These are phyloP conservation scores for Aspergillus diversus DNA, from an alignment of 495 filamentous ascomycete species.

Conservation along the genomic window DNA sequence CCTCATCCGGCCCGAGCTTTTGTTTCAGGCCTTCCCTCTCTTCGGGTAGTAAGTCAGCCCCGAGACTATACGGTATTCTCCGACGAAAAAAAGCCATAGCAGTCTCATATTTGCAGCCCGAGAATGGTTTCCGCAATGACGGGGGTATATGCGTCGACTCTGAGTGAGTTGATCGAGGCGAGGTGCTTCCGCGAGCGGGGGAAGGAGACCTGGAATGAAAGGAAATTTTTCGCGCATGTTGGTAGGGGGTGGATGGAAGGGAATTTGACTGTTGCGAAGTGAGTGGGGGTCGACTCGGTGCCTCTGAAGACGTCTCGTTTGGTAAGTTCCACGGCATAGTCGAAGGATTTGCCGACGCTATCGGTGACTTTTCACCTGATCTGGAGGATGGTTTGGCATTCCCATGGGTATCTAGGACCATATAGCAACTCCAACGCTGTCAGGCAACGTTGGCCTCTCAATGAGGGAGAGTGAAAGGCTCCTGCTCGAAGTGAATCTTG, in stretches of 20 bases:
- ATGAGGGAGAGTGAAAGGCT: conserved; percentile 7
- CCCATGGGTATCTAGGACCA: conserved; percentile 52
- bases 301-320: conserved; percentile 41
- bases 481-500: conserved; percentile 1
- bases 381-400: conserved; percentile 43
- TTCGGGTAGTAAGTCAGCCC: conserved; percentile 70
- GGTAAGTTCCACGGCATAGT: conserved; percentile 48
- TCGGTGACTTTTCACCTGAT: conserved; percentile 47
- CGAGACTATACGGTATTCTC: conserved; percentile 90
- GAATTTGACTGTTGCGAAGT: conserved; percentile 81
- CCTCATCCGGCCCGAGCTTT: conserved; percentile 72
- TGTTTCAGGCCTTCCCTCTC: conserved; percentile 67
- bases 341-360: conserved; percentile 46
- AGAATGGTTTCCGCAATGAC: conserved; percentile 60
- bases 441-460: conserved; percentile 32
- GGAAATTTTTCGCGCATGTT: conserved; percentile 81
- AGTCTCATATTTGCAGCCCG: conserved; percentile 82
- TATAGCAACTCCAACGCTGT: conserved; percentile 45
- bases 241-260: conserved; percentile 91
- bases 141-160: conserved; percentile 77
- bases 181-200: conserved; percentile 76
- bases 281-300: conserved; percentile 45
- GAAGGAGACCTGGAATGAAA: conserved; percentile 87
- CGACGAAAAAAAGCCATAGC: conserved; percentile 71
- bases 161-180: conserved; percentile 87